phyloP scores from a whole-genome alignment of 164 flowering plant genomes.

The Annona squamosa region DNA sequence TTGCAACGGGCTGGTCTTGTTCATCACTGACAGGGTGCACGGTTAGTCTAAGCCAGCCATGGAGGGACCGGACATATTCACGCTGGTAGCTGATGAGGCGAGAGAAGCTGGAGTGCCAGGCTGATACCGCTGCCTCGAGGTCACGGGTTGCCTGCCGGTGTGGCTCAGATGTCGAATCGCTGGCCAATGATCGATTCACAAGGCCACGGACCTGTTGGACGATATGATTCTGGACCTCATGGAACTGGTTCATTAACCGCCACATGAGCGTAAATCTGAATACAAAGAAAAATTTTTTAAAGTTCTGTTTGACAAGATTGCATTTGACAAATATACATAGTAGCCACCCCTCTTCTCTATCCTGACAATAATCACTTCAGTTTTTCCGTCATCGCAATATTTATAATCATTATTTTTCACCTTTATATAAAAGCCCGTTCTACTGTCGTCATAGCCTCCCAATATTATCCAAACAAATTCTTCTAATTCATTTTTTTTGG shows the following conservation, averaged over 20 bases:
- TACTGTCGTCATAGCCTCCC: too few species aligned
- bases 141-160: constrained; percentile 89
- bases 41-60: constrained; percentile 80
- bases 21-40: constrained; percentile 46
- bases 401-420: too few species aligned
- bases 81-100: constrained; percentile 71
- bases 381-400: too few species aligned
- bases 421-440: too few species aligned
- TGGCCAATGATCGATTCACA: constrained; percentile 44
- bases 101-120: constrained; percentile 90
- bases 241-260: constrained; percentile 86
- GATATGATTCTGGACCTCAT: constrained; percentile 73
- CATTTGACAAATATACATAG: too few species aligned
- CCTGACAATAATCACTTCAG: too few species aligned
- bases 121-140: constrained; percentile 80
- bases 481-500: too few species aligned
- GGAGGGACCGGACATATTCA: constrained; percentile 69
- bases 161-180: constrained; percentile 77
- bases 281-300: neutral
- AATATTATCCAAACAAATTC: too few species aligned
- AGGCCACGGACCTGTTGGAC: constrained; percentile 95
- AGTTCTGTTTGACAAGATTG: neutral
- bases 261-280: constrained; percentile 91
- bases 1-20: constrained; percentile 27
- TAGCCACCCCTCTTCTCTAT: too few species aligned